These are phyloP conservation scores for Boletus barrowsii DNA, from an alignment of 768 basidiomycete genomes.

Conservation along the genomic window DNA sequence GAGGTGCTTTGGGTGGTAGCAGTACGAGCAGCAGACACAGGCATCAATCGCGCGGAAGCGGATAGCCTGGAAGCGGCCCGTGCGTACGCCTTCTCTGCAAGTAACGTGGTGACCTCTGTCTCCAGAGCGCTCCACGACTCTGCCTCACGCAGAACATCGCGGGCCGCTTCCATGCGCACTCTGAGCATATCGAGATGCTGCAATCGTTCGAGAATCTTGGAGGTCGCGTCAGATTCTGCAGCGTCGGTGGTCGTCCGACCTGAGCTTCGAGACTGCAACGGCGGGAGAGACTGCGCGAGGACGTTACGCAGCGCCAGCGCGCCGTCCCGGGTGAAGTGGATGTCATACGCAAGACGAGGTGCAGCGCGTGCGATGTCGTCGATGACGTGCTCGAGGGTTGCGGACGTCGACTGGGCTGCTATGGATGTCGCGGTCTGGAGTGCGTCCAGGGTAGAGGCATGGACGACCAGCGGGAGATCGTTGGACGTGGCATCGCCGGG, in stretches of 20 bases:
- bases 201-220: slow-evolving; percentile 69
- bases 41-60: slow-evolving; percentile 86
- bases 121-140: slow-evolving; percentile 97
- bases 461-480: slow-evolving; percentile 33
- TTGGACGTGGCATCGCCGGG: slow-evolving; percentile 38
- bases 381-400: slow-evolving; percentile 82
- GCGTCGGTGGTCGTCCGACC: not conserved
- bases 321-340: slow-evolving; percentile 95
- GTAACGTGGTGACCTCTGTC: slow-evolving; percentile 83
- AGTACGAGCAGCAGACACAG: slow-evolving; percentile 83
- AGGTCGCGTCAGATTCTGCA: slow-evolving; percentile 45
- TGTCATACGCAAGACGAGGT: slow-evolving; percentile 89
- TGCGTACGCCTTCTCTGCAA: slow-evolving; percentile 72
- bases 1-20: slow-evolving; percentile 45
- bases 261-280: slow-evolving; percentile 6
- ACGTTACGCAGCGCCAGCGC: slow-evolving; percentile 72
- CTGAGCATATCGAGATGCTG: slow-evolving; percentile 81
- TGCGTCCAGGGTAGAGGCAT: slow-evolving; percentile 73
- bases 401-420: slow-evolving; percentile 84
- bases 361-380: slow-evolving; percentile 91
- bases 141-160: slow-evolving; percentile 89
- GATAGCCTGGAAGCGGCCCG: slow-evolving; percentile 91
- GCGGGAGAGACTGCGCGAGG: slow-evolving; percentile 53
- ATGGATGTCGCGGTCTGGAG: slow-evolving; percentile 81
- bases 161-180: slow-evolving; percentile 79